Percentiles rank a stretch among this genome's conserved stretches.
Evolutionary conservation across 495 filamentous ascomycete species (phyloP).

Genomic region (Bombardia bombarda): DNA sequence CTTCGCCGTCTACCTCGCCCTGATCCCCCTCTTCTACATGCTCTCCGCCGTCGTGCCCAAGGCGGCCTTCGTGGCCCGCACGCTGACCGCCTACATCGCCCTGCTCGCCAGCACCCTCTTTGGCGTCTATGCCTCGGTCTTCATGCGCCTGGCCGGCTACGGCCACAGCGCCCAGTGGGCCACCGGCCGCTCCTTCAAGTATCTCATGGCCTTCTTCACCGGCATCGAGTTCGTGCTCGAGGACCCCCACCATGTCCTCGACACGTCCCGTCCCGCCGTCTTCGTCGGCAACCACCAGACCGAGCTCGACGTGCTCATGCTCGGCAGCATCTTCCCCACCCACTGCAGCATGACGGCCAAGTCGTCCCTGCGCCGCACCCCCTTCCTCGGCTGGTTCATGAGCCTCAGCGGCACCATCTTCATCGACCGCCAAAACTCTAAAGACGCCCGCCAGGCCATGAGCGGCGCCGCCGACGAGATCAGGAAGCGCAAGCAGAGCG

Average conservation of each 20-base stretch:
- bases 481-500: slow-evolving; percentile 64
- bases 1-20: slow-evolving; percentile 48
- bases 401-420: slow-evolving; percentile 80
- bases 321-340: slow-evolving; percentile 78
- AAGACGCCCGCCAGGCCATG: slow-evolving; percentile 79
- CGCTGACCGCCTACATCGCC: slow-evolving; percentile 61
- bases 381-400: slow-evolving; percentile 98
- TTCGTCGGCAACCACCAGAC: slow-evolving; percentile 93
- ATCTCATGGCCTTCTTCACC: slow-evolving; percentile 63
- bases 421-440: slow-evolving; percentile 79
- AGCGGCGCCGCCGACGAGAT: slow-evolving; percentile 75
- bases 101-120: slow-evolving; percentile 62
- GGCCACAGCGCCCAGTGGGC: slow-evolving; percentile 80
- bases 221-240: slow-evolving; percentile 73
- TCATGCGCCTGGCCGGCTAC: slow-evolving; percentile 62
- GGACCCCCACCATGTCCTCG: slow-evolving; percentile 56
- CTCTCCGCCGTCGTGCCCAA: slow-evolving; percentile 45
- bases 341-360: slow-evolving; percentile 94
- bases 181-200: slow-evolving; percentile 72
- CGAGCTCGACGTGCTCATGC: slow-evolving; percentile 88
- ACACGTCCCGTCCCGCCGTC: slow-evolving; percentile 67
- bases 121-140: slow-evolving; percentile 67
- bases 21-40: slow-evolving; percentile 51
- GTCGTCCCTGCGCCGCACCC: slow-evolving; percentile 67
- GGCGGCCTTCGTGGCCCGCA: slow-evolving; percentile 63